These are phyloP conservation scores for Ligustrum vulgare DNA, from an alignment of 257 asterid species.

Conservation along the genomic window DNA sequence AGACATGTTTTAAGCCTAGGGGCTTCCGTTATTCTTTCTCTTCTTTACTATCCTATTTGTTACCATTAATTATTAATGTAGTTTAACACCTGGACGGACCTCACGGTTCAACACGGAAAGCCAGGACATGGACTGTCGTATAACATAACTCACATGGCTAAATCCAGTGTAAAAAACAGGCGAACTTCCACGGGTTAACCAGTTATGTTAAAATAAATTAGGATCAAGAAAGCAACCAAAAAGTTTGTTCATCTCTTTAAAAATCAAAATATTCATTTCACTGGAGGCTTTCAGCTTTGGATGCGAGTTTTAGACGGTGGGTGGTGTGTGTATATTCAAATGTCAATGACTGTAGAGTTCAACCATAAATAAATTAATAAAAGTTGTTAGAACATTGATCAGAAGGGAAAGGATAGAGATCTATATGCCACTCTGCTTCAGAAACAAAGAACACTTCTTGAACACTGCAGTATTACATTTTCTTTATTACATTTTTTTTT, in stretches of 20 bases:
- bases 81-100: background rate
- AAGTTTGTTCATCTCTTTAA: background rate
- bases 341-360: background rate
- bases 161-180: background rate
- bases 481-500: background rate
- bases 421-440: background rate
- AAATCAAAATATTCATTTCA: background rate
- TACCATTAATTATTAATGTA: background rate
- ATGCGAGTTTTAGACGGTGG: no score
- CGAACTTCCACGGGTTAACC: background rate
- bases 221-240: background rate
- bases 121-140: background rate
- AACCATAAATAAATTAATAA: background rate
- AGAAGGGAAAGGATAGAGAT: background rate
- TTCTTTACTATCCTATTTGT: background rate
- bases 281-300: background rate
- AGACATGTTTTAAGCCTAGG: background rate
- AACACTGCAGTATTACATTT: background rate
- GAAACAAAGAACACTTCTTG: background rate
- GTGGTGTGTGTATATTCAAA: no score
- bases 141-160: background rate
- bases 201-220: background rate
- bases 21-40: background rate
- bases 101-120: background rate
- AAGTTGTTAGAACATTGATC: background rate